A percentile compares a stretch with the other conserved stretches of the same genome.
phyloP scores from a whole-genome alignment of 2,329 filamentous ascomycete genomes.

The Chlorencoelia australis region DNA sequence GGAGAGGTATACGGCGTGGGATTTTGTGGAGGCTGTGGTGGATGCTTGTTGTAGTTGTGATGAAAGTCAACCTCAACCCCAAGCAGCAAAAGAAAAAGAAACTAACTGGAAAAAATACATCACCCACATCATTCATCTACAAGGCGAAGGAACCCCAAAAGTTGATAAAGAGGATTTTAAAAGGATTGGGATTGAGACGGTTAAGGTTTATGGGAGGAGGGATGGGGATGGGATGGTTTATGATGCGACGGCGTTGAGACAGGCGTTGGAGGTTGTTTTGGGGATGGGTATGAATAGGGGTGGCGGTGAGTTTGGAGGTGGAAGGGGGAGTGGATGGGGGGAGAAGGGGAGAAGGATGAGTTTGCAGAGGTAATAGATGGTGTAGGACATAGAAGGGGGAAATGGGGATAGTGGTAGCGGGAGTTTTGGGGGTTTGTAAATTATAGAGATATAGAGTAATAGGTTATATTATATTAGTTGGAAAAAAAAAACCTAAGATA shows the following conservation, averaged over 20 bases:
- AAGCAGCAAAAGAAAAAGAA: constrained; percentile 22
- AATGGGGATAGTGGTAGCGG: no score
- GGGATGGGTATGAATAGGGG: constrained; percentile 34
- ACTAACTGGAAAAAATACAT: constrained; percentile 58
- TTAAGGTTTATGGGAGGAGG: constrained; percentile 64
- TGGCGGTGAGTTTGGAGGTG: neutral
- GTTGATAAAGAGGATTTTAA: constrained; percentile 58
- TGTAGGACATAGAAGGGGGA: no score
- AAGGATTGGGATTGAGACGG: constrained; percentile 62
- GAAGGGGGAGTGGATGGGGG: neutral
- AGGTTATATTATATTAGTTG: no score
- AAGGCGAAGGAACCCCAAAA: constrained; percentile 56
- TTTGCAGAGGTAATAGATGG: no score
- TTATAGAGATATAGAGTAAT: no score
- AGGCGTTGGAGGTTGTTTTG: constrained; percentile 69
- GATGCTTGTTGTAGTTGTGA: constrained; percentile 47
- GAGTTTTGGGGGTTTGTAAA: no score
- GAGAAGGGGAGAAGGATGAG: neutral
- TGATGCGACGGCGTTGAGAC: constrained; percentile 62
- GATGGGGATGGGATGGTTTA: constrained; percentile 51
- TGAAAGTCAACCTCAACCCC: constrained; percentile 15
- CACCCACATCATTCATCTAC: constrained; percentile 74
- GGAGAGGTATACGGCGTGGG: constrained; percentile 61
- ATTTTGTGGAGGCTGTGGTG: constrained; percentile 75
- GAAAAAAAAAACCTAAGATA: no score